phyloP scores from a whole-genome alignment of 176 grass and related monocot species.

The Otatea glauca region DNA sequence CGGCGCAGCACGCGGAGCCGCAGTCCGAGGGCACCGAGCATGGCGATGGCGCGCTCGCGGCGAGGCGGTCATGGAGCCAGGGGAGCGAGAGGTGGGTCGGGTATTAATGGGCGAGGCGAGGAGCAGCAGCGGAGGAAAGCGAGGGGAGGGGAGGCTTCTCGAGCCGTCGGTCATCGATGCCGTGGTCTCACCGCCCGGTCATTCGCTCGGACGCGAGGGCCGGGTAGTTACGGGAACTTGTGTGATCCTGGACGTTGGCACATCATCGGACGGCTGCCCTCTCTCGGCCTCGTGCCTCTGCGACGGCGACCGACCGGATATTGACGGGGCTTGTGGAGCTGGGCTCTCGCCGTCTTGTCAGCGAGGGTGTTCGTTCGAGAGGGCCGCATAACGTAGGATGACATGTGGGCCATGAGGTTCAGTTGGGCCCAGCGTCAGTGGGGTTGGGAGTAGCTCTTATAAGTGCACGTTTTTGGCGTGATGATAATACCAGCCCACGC shows the following conservation, averaged over 20 bases:
- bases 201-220: neutral
- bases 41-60: constrained; percentile 21
- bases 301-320: neutral
- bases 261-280: neutral
- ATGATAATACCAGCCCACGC: neutral
- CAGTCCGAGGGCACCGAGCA: constrained; percentile 51
- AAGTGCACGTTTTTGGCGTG: neutral
- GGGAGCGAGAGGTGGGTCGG: neutral
- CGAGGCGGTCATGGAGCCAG: neutral
- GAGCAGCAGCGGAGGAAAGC: neutral
- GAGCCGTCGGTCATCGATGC: neutral
- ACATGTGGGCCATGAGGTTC: neutral
- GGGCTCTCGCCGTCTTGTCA: neutral
- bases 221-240: too few relatives aligned
- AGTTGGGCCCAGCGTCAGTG: neutral
- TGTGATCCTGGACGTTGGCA: neutral
- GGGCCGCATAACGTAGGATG: neutral
- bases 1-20: constrained; percentile 46
- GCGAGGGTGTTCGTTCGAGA: too few relatives aligned
- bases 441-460: neutral
- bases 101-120: constrained; percentile 34
- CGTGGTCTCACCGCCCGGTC: constrained; percentile 1
- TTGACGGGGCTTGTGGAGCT: neutral
- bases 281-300: neutral
- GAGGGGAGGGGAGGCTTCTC: constrained; percentile 23